Conservation (phyloP, 441 rosid genomes). For the Theobroma grandiflorum region DNA sequence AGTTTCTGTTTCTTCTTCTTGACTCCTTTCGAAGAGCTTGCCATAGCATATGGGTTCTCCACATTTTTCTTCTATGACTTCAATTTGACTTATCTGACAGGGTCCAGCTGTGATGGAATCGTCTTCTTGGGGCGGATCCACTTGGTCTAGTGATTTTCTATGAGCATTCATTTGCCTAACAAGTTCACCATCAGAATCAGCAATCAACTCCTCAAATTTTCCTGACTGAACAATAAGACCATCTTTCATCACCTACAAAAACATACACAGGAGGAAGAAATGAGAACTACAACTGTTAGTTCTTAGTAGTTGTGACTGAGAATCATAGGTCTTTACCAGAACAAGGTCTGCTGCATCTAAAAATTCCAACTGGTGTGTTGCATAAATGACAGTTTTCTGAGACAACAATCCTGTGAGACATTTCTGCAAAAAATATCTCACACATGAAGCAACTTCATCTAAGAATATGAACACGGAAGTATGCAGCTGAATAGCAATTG, state of each 20-base stretch:
- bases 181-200: constrained; percentile 54
- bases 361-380: constrained; percentile 81
- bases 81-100: constrained; percentile 37
- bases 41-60: constrained; percentile 25
- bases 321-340: constrained; percentile 47
- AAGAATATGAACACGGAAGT: background rate
- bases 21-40: constrained; percentile 29
- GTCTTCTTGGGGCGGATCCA: constrained; percentile 43
- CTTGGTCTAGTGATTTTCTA: constrained; percentile 58
- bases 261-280: constrained; percentile 14
- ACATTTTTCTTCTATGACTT: constrained; percentile 49
- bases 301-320: background rate
- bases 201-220: constrained; percentile 56
- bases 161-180: constrained; percentile 62
- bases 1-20: constrained; percentile 56
- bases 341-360: constrained; percentile 74
- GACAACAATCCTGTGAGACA: constrained; percentile 65
- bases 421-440: constrained; percentile 50
- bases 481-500: background rate
- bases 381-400: constrained; percentile 67
- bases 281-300: constrained; percentile 6
- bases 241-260: constrained; percentile 63
- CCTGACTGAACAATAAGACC: constrained; percentile 67
- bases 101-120: constrained; percentile 11
- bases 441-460: background rate